Evolutionary conservation across 805 yeast genomes (phyloP).

Genomic region (Metschnikowia matae): DNA sequence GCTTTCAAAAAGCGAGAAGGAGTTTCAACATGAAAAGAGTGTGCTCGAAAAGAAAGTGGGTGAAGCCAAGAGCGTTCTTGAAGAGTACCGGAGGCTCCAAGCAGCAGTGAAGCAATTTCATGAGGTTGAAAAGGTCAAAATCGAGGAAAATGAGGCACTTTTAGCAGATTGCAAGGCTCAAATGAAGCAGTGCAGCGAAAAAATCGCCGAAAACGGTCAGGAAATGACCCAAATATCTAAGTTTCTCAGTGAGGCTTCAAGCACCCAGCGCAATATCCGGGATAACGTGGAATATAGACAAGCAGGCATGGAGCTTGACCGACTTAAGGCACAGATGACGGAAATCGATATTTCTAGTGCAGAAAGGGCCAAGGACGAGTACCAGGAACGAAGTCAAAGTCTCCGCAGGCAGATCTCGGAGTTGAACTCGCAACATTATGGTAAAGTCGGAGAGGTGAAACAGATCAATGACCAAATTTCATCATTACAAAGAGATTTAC

Average conservation of each 20-base stretch:
- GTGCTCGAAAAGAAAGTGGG: background rate
- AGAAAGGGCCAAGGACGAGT: slow-evolving; percentile 53
- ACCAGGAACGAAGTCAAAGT: slow-evolving; percentile 52
- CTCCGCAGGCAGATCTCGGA: slow-evolving; percentile 49
- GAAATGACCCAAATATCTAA: slow-evolving; percentile 33
- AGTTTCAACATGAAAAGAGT: background rate
- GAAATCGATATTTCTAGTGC: slow-evolving; percentile 55
- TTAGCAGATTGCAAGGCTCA: background rate
- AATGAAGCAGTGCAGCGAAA: slow-evolving; percentile 11
- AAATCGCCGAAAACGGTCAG: slow-evolving; percentile 15
- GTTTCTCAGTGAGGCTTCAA: slow-evolving; percentile 51
- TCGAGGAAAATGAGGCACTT: slow-evolving; percentile 21
- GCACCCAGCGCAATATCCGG: slow-evolving; percentile 57
- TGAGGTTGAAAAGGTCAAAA: slow-evolving; percentile 16
- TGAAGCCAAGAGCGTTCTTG: background rate
- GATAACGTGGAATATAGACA: slow-evolving; percentile 60
- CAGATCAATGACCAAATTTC: slow-evolving; percentile 73
- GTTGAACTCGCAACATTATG: slow-evolving; percentile 62
- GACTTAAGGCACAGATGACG: slow-evolving; percentile 36
- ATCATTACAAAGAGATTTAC: slow-evolving; percentile 53
- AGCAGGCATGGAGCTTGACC: slow-evolving; percentile 35
- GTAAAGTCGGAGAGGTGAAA: slow-evolving; percentile 78
- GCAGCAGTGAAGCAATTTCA: slow-evolving; percentile 20
- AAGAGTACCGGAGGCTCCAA: slow-evolving; percentile 5
- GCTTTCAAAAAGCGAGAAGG: slow-evolving; percentile 5